Base-by-base conservation (phyloP, 2,329 filamentous ascomycete species). In the Pyrenophora seminiperda region DNA sequence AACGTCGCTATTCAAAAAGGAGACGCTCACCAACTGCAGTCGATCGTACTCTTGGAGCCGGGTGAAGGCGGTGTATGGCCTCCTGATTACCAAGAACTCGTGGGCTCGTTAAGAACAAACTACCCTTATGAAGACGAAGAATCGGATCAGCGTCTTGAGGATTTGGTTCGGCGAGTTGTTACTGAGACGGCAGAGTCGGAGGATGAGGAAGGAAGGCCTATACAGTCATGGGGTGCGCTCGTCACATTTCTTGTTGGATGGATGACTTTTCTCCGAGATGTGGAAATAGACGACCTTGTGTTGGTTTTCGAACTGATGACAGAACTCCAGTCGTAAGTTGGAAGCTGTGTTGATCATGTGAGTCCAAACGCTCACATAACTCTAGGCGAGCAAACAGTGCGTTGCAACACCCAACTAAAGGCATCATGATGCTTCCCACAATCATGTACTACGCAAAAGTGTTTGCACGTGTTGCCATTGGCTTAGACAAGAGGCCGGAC, bases 401-500 rank as follows among this genome's bases (percentile, higher is more conserved):
- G 0, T 83, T 97, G 39, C 84, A 86, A 5, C 88, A 96, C 65
- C 85, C 88, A 1, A 86, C 85, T 10, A 86, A 91, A 68, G 93
- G 93, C 24, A 83, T 87, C 22, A 82, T 96, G 63, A 84, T 97
- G 62, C 83, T 97, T 32, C 87, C 90, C 33, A 91, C 90, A 3
- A 89, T 91, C 67, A 86, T 96, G 62, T 88, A 88, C 22, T 83
- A 96, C 44, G 93, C 89, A 24, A 85, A 88, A 60, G 85, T 90
- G 6, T 83, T 97, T 18, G 88, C 90, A 7, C 86, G 87, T 58
- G 81, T 97, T 48, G 92, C 92, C 19, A 90, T 96, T 77, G 88
- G 85, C 42, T 81, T 97, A 31, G 91, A 93, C 70, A 88, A 87
- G 56, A 84, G 85, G 45, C 91, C 91, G 0, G 87, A 94, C 54